phyloP scores from a whole-genome alignment of 257 asterid species.

The Nemophila menziesii region DNA sequence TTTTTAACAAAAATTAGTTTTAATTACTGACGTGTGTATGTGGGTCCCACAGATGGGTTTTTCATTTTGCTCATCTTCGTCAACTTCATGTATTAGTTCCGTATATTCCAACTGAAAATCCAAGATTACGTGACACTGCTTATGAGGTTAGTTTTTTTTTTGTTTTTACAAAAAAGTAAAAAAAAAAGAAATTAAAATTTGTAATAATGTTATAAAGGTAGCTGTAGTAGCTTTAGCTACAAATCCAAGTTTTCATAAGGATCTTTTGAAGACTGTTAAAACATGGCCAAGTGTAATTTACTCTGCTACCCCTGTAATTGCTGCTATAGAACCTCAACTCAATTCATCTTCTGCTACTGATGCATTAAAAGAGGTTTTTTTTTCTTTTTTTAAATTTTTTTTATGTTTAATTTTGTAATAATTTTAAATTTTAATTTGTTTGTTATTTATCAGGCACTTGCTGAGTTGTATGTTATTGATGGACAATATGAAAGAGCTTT shows the following conservation, averaged over 20 bases:
- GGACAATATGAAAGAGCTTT: conserved; percentile 90
- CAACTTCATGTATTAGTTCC: conserved; percentile 96
- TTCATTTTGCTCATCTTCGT: conserved; percentile 96
- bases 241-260: conserved; percentile 79
- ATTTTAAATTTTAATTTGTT: conserved; percentile 12
- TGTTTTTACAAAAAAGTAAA: too few relatives aligned
- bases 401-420: conserved; percentile 8
- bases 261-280: conserved; percentile 76
- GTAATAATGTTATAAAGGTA: too few relatives aligned
- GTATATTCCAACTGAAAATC: conserved; percentile 90
- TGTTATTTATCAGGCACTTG: conserved; percentile 57
- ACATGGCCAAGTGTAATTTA: conserved; percentile 79
- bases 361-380: conserved; percentile 72
- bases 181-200: too few relatives aligned
- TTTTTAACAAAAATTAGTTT: conserved; percentile 1
- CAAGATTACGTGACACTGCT: conserved; percentile 91
- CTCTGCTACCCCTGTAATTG: conserved; percentile 70
- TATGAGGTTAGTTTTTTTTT: conserved; percentile 84
- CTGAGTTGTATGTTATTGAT: conserved; percentile 75
- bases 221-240: conserved; percentile 94
- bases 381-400: conserved; percentile 1
- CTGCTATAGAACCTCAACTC: conserved; percentile 93
- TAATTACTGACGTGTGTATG: conserved; percentile 11
- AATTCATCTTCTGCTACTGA: conserved; percentile 76
- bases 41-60: conserved; percentile 68